Evolutionary conservation across 495 filamentous ascomycete species (phyloP).

Genomic region (Bacidia gigantensis): DNA sequence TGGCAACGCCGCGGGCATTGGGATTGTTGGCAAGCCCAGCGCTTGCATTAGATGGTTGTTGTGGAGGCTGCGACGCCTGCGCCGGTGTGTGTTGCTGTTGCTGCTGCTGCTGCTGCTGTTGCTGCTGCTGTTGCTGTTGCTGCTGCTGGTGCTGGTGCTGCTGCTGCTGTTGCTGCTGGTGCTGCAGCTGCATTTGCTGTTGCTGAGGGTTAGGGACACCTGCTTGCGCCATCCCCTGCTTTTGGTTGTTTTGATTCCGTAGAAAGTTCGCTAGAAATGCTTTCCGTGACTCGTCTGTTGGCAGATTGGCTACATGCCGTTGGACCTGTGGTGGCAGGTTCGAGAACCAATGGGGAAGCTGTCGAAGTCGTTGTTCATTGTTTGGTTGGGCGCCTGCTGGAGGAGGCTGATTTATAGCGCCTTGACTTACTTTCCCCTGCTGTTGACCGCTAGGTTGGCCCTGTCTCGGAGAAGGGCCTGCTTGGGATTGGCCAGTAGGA

Average conservation of each 20-base stretch:
- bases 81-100: neutral
- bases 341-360: neutral
- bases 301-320: constrained; percentile 7
- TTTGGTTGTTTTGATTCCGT: constrained; percentile 18
- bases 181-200: constrained; percentile 28
- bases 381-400: constrained; percentile 1
- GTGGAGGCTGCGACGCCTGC: constrained; percentile 1
- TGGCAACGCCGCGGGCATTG: neutral
- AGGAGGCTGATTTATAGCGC: neutral
- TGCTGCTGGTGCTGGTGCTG: no score
- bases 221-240: constrained; percentile 17
- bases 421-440: constrained; percentile 23
- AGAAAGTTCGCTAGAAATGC: neutral
- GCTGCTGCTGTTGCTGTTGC: no score
- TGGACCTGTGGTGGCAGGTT: constrained; percentile 7
- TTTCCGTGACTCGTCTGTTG: constrained; percentile 7
- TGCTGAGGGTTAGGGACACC: constrained; percentile 16
- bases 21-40: neutral
- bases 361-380: constrained; percentile 26
- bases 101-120: constrained; percentile 1
- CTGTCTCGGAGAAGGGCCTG: constrained; percentile 19
- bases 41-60: neutral
- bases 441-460: constrained; percentile 14
- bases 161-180: constrained; percentile 11
- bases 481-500: constrained; percentile 28